Base-by-base conservation (phyloP, 768 basidiomycete genomes). In the Xerocomellus intermedius region DNA sequence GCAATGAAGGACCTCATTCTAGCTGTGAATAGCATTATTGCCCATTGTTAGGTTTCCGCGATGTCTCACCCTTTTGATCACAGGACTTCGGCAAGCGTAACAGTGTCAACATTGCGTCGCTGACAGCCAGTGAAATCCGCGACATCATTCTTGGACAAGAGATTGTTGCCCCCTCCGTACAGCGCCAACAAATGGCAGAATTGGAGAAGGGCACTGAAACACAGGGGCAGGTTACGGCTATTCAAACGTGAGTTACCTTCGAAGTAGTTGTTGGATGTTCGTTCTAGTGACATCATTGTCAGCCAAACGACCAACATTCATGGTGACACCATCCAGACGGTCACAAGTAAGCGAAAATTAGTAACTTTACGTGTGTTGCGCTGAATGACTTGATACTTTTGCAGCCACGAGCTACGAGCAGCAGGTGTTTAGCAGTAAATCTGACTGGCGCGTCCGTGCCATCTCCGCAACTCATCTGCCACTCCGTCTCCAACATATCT, bases 71-170 rank as follows among this genome's bases (percentile, higher is more conserved):
- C 13, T 47, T 45, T 54, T 24, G 24, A 42, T 52, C 30, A 21
- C 64, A 91, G 83, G 97, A 98, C 75, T 99, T 98, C 71, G 97
- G 96, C 64, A 98, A 98, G 76, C 87, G 97, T 51, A 98, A 99
- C 72, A 94, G 91, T 56, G 97, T 99, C 74, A 99, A 98, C 73
- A 94, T 98, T 55, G 97, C 96, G 0, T 98, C 96, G 30, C 73
- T 99, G 64, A 98, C 97, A 0, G 89, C 92, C 48, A 94, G 91
- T 64, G 97, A 99, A 75, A 91, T 98, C 55, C 84, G 97, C 52
- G 97, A 99, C 71, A 94, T 99, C 74, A 99, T 99, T 62, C 82
- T 99, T 38, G 97, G 97, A 64, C 97, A 98, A 78, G 97, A 98
- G 74, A 99, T 99, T 56, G 92, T 89, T 37, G 94, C 94, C 5